These are phyloP conservation scores for Trichocladium antarcticum DNA, from an alignment of 495 filamentous ascomycete genomes.

Conservation along the genomic window DNA sequence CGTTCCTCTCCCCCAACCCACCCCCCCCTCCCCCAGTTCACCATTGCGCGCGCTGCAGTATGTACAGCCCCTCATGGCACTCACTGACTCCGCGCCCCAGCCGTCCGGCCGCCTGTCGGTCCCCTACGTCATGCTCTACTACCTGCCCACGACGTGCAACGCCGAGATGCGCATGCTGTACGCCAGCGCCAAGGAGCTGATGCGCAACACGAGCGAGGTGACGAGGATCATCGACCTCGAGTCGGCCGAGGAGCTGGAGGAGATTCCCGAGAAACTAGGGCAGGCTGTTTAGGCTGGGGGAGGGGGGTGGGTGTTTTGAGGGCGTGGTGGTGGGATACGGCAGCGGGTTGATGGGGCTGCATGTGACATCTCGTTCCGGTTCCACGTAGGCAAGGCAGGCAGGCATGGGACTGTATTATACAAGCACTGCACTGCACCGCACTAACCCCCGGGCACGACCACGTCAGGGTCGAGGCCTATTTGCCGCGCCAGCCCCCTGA, in stretches of 20 bases:
- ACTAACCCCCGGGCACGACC: constrained; percentile 29
- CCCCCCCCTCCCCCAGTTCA: too few relatives aligned
- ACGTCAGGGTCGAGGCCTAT: constrained; percentile 44
- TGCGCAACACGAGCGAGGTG: constrained; percentile 82
- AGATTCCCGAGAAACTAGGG: constrained; percentile 60
- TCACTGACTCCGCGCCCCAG: constrained; percentile 11
- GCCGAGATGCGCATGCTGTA: constrained; percentile 81
- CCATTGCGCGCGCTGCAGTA: too few relatives aligned
- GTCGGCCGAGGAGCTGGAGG: constrained; percentile 61
- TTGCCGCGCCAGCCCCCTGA: constrained; percentile 53
- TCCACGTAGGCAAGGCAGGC: too few relatives aligned
- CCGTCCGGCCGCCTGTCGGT: constrained; percentile 37
- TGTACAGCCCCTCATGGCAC: too few relatives aligned
- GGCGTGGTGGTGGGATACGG: not conserved
- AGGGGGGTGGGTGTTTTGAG: not conserved
- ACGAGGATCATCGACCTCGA: constrained; percentile 72
- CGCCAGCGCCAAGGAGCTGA: constrained; percentile 86
- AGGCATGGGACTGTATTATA: too few relatives aligned
- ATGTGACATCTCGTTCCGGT: too few relatives aligned
- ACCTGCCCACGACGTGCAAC: constrained; percentile 82
- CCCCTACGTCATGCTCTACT: constrained; percentile 90
- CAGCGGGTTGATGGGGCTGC: too few relatives aligned
- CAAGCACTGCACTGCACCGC: not conserved
- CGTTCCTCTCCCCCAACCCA: constrained; percentile 10
- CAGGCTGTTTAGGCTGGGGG: constrained; percentile 29